These are phyloP conservation scores for Onygenales sp. DNA, from an alignment of 2,329 filamentous ascomycete genomes.

Conservation along the genomic window DNA sequence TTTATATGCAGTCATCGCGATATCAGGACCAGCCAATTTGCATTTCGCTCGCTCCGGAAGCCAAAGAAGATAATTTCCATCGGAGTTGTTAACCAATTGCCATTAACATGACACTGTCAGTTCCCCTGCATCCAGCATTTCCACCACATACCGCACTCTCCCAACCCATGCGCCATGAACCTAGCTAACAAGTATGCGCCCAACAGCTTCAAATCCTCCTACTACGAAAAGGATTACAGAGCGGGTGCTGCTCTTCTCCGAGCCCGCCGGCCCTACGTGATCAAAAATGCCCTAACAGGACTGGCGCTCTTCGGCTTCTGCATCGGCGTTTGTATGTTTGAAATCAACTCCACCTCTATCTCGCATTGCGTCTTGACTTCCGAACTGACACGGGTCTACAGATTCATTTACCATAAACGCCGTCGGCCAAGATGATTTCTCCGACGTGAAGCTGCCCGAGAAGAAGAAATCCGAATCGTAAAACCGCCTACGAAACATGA, in stretches of 20 bases:
- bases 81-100: neutral
- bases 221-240: constrained; percentile 82
- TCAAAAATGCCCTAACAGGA: constrained; percentile 81
- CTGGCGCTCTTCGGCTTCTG: constrained; percentile 64
- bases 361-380: neutral
- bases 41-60: neutral
- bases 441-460: constrained; percentile 85
- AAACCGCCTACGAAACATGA: no score
- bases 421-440: constrained; percentile 93
- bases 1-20: neutral
- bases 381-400: constrained; percentile 21
- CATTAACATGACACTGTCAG: neutral
- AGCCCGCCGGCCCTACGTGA: constrained; percentile 79
- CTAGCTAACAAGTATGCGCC: neutral
- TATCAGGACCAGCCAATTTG: neutral
- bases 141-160: neutral
- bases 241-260: constrained; percentile 84
- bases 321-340: constrained; percentile 81
- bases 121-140: neutral
- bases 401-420: constrained; percentile 67
- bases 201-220: constrained; percentile 60
- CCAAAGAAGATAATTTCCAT: neutral
- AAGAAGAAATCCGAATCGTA: constrained; percentile 18
- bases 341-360: neutral
- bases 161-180: constrained; percentile 2